Percentiles rank a stretch among this genome's conserved stretches.
Conservation (phyloP, 352 stramenopile species). For the Globisporangium paroecandrum region DNA sequence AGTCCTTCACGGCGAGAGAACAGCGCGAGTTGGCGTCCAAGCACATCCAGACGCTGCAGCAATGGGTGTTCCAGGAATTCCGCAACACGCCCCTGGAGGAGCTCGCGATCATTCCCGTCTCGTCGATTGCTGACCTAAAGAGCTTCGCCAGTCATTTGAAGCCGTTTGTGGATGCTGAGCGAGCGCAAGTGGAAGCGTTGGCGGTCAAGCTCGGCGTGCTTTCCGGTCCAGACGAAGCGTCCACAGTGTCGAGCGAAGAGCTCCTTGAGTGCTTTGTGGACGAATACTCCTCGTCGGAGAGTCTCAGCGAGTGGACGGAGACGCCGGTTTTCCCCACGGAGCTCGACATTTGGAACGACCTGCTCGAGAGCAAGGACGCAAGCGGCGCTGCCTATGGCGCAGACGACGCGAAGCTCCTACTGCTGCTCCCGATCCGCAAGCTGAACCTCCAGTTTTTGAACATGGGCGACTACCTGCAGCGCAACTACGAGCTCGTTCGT, state of each 20-base stretch:
- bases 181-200: conserved; percentile 30
- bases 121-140: conserved; percentile 38
- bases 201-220: conserved; percentile 49
- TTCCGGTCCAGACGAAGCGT: conserved; percentile 29
- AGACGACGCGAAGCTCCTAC: conserved; percentile 35
- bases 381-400: conserved; percentile 33
- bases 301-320: conserved; percentile 19
- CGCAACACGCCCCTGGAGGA: conserved; percentile 47
- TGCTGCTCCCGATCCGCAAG: conserved; percentile 89
- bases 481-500: conserved; percentile 90
- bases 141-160: conserved; percentile 45
- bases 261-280: conserved; percentile 59
- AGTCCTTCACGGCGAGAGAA: conserved; percentile 49
- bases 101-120: conserved; percentile 55
- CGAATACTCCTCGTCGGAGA: conserved; percentile 38
- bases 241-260: conserved; percentile 29
- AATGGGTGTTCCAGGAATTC: conserved; percentile 44
- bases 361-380: conserved; percentile 27
- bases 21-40: conserved; percentile 41
- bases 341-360: conserved; percentile 82
- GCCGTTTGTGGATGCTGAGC: conserved; percentile 30
- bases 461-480: conserved; percentile 91
- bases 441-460: conserved; percentile 96
- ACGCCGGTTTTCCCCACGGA: conserved; percentile 76
- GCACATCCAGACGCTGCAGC: conserved; percentile 75